Evolutionary conservation across 1,284 basidiomycete species (phyloP).

Genomic region (Ceratobasidium sp.): DNA sequence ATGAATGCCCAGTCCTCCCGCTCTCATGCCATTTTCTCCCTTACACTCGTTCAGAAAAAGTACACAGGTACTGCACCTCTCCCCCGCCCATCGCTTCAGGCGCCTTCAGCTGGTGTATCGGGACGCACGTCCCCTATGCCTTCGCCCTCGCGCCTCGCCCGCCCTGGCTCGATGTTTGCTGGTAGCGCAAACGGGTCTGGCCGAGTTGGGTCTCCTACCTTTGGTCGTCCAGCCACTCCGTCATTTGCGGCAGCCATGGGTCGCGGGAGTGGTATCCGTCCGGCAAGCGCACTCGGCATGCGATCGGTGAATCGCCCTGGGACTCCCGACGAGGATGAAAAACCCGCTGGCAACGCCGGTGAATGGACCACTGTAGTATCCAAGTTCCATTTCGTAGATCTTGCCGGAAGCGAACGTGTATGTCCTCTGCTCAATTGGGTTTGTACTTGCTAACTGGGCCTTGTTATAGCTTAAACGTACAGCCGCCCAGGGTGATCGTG

Average conservation of each 20-base stretch:
- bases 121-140: constrained; percentile 65
- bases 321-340: constrained; percentile 54
- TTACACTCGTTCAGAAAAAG: constrained; percentile 90
- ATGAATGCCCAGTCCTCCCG: constrained; percentile 99
- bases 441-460: constrained; percentile 42
- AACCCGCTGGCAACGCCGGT: constrained; percentile 65
- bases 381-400: constrained; percentile 98
- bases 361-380: constrained; percentile 91
- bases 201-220: constrained; percentile 74
- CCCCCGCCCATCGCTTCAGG: constrained; percentile 63
- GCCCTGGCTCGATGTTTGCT: constrained; percentile 68
- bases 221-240: constrained; percentile 75
- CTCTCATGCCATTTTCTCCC: constrained; percentile 97
- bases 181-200: constrained; percentile 57
- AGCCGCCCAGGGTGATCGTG: constrained; percentile 90
- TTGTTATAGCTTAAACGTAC: constrained; percentile 81
- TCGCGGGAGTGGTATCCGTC: constrained; percentile 64
- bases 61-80: constrained; percentile 70
- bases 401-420: constrained; percentile 95
- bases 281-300: constrained; percentile 73
- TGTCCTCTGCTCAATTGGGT: constrained; percentile 48
- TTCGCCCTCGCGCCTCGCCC: constrained; percentile 77
- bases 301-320: constrained; percentile 49
- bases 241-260: constrained; percentile 76
- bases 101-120: constrained; percentile 8